A percentile compares a stretch with the other conserved stretches of the same genome.
phyloP scores from a whole-genome alignment of 225 moss, liverwort and hornwort species.

The Climacium dendroides region DNA sequence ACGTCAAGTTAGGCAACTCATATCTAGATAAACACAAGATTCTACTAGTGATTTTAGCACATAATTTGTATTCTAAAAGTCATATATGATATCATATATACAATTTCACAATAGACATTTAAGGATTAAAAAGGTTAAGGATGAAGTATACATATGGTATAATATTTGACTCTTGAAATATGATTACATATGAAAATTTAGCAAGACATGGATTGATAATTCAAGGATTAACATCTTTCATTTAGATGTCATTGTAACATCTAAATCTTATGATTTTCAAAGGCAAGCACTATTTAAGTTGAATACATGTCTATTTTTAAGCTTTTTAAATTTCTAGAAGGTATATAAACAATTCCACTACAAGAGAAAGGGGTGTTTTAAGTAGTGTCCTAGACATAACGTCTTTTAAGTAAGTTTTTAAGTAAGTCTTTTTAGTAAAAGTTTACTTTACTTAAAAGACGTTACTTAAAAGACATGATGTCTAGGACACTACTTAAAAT shows the following conservation, averaged over 20 bases:
- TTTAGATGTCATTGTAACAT: background rate
- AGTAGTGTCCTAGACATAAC: too few species aligned
- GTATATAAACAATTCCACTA: too few species aligned
- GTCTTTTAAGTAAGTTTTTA: too few species aligned
- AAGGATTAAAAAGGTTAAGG: rapidly evolving
- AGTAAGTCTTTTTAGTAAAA: too few species aligned
- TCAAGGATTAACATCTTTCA: background rate
- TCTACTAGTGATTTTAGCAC: too few species aligned
- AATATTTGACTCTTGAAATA: background rate
- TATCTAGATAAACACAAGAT: too few species aligned
- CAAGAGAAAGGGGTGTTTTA: too few species aligned
- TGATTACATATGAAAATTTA: rapidly evolving
- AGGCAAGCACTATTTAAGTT: rapidly evolving
- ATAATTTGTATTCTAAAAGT: rapidly evolving
- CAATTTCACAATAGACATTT: too few species aligned
- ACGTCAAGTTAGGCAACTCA: too few species aligned
- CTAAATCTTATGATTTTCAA: background rate
- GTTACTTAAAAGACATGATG: too few species aligned
- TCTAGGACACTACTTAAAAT: too few species aligned
- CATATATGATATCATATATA: background rate
- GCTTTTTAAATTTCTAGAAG: rapidly evolving
- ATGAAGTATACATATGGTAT: rapidly evolving
- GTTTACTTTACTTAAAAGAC: too few species aligned
- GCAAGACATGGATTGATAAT: background rate
- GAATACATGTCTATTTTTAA: background rate